phyloP scores from a whole-genome alignment of 805 yeast species.

The Kuraishia borneana region DNA sequence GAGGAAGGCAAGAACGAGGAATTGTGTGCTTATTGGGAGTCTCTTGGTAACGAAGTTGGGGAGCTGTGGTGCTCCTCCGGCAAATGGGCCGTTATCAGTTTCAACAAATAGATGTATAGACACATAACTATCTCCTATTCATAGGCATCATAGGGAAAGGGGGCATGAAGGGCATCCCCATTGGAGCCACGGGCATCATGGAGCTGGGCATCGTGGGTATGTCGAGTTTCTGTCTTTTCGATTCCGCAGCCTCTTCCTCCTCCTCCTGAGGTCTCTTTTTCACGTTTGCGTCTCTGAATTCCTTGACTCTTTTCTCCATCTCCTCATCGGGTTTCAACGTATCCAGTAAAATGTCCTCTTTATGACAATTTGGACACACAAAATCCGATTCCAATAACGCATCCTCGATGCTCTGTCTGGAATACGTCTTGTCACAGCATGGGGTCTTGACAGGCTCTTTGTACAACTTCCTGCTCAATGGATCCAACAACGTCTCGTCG shows the following conservation, averaged over 20 bases:
- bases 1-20: conserved; percentile 61
- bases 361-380: conserved; percentile 79
- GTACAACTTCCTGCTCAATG: conserved; percentile 54
- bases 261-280: conserved; percentile 6
- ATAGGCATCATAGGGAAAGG: background rate
- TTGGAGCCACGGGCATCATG: conserved; percentile 1
- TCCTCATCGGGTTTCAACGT: conserved; percentile 51
- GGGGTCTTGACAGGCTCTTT: conserved; percentile 72
- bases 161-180: conserved; percentile 3
- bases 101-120: conserved; percentile 24
- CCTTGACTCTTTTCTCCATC: conserved; percentile 41
- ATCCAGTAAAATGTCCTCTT: conserved; percentile 67
- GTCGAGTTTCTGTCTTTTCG: background rate
- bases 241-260: conserved; percentile 4
- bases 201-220: background rate
- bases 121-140: background rate
- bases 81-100: conserved; percentile 86
- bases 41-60: conserved; percentile 49
- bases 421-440: conserved; percentile 46
- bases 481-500: conserved; percentile 60
- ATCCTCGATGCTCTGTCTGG: conserved; percentile 55
- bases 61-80: conserved; percentile 84
- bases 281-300: conserved; percentile 29
- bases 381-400: conserved; percentile 72
- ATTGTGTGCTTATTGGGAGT: conserved; percentile 45